Conservation (phyloP, 768 basidiomycete genomes). For the Rhizopogon roseolus region DNA sequence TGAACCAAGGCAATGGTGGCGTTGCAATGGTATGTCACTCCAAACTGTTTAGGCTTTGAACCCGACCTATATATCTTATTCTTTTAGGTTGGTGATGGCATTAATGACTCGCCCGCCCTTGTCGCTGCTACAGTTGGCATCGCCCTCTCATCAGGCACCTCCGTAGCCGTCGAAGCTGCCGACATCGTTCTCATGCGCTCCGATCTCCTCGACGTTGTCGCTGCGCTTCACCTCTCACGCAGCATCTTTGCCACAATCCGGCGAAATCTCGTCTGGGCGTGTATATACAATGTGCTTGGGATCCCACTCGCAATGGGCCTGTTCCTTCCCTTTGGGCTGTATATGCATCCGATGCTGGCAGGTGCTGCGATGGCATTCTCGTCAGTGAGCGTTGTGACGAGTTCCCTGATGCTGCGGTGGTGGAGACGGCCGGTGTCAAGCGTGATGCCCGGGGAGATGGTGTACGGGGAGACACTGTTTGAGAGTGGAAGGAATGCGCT, state of each 20-base stretch:
- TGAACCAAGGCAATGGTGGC: conserved; percentile 63
- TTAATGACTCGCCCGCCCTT: conserved; percentile 97
- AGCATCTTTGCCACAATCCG: conserved; percentile 87
- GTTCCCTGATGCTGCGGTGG: conserved; percentile 80
- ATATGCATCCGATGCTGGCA: conserved; percentile 97
- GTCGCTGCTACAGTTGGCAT: conserved; percentile 96
- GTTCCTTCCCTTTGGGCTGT: conserved; percentile 86
- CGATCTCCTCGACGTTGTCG: conserved; percentile 95
- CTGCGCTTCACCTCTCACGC: conserved; percentile 87
- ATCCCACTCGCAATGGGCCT: conserved; percentile 98
- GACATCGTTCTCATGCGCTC: conserved; percentile 98
- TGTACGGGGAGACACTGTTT: conserved; percentile 30
- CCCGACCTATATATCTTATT: not conserved
- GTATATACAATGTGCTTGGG: conserved; percentile 87
- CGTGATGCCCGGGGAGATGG: conserved; percentile 60
- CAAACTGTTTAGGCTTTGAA: not conserved
- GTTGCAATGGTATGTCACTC: conserved; percentile 79
- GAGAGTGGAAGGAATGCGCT: conserved; percentile 38
- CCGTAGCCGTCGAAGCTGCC: conserved; percentile 96
- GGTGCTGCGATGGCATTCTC: conserved; percentile 99
- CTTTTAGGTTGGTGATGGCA: conserved; percentile 90
- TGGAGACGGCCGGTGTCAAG: conserved; percentile 73
- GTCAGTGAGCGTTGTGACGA: conserved; percentile 91
- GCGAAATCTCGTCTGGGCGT: conserved; percentile 95
- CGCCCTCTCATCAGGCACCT: conserved; percentile 93